phyloP scores from a whole-genome alignment of 768 basidiomycete species.

The Trametes sanguinea region DNA sequence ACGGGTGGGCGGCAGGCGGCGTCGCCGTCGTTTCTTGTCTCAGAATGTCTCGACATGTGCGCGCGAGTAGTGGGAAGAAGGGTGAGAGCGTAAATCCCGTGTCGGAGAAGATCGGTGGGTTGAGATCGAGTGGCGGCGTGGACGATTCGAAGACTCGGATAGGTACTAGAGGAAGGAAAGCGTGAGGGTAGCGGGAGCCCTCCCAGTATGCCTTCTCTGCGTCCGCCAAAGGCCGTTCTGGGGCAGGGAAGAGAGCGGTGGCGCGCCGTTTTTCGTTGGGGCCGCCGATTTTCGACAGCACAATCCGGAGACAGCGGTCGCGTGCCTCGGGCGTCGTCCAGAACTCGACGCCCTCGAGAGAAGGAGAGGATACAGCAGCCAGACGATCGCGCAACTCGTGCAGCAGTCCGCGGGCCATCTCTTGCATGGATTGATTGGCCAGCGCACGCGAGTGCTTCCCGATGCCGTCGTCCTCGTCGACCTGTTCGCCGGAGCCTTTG shows the following conservation, averaged over 20 bases:
- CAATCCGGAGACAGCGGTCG: conserved; percentile 72
- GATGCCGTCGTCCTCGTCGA: conserved; percentile 18
- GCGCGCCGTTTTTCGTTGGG: conserved; percentile 64
- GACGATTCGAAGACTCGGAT: conserved; percentile 51
- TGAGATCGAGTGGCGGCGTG: conserved; percentile 17
- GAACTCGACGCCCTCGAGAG: conserved; percentile 50
- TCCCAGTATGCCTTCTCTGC: conserved; percentile 59
- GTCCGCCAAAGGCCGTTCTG: conserved; percentile 20
- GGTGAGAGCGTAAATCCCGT: conserved; percentile 22
- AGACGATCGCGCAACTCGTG: conserved; percentile 62
- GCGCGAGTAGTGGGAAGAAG: conserved; percentile 52
- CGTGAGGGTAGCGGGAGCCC: conserved; percentile 54
- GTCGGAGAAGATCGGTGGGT: conserved; percentile 1
- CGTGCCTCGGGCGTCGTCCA: conserved; percentile 84
- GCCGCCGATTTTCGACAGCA: conserved; percentile 74
- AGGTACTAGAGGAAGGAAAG: conserved; percentile 60
- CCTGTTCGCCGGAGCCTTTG: background rate
- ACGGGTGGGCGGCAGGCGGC: background rate
- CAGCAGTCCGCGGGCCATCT: conserved; percentile 65
- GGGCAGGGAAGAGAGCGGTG: conserved; percentile 54
- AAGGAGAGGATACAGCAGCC: conserved; percentile 6
- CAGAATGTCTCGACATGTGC: conserved; percentile 58
- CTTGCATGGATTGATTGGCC: conserved; percentile 70
- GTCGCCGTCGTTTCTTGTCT: conserved; percentile 38
- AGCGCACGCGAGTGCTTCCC: conserved; percentile 70